Conservation (phyloP, 2,329 filamentous ascomycete genomes). For the Scedosporium boydii region DNA sequence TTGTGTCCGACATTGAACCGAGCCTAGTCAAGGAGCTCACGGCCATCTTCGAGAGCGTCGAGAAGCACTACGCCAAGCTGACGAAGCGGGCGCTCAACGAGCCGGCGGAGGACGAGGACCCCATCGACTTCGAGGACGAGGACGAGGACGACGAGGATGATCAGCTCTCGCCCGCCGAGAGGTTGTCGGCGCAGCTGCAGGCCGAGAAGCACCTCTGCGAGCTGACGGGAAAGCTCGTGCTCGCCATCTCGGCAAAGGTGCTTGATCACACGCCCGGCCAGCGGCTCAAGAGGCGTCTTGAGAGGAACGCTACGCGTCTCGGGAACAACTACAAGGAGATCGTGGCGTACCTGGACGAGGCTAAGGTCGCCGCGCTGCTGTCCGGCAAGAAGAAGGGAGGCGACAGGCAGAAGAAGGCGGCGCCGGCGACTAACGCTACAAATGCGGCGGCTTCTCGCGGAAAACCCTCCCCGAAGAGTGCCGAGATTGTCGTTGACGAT, state of each 20-base stretch:
- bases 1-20: slow-evolving; percentile 59
- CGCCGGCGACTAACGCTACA: slow-evolving; percentile 30
- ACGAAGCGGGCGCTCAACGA: slow-evolving; percentile 52
- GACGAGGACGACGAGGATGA: slow-evolving; percentile 44
- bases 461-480: slow-evolving; percentile 33
- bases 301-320: slow-evolving; percentile 70
- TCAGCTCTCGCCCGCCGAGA: slow-evolving; percentile 41
- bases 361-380: slow-evolving; percentile 35
- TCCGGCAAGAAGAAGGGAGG: slow-evolving; percentile 27
- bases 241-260: slow-evolving; percentile 66
- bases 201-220: slow-evolving; percentile 82
- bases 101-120: slow-evolving; percentile 64
- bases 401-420: slow-evolving; percentile 20
- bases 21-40: slow-evolving; percentile 59
- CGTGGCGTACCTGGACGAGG: slow-evolving; percentile 67
- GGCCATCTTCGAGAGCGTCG: slow-evolving; percentile 66
- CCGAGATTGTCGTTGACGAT: slow-evolving; percentile 18
- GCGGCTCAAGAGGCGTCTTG: slow-evolving; percentile 60
- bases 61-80: slow-evolving; percentile 69
- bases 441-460: slow-evolving; percentile 46
- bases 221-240: slow-evolving; percentile 73
- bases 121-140: slow-evolving; percentile 52
- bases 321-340: slow-evolving; percentile 83
- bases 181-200: slow-evolving; percentile 57
- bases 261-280: slow-evolving; percentile 57